Evolutionary conservation across 805 yeast genomes (phyloP).

Genomic region (Metschnikowia koreensis): DNA sequence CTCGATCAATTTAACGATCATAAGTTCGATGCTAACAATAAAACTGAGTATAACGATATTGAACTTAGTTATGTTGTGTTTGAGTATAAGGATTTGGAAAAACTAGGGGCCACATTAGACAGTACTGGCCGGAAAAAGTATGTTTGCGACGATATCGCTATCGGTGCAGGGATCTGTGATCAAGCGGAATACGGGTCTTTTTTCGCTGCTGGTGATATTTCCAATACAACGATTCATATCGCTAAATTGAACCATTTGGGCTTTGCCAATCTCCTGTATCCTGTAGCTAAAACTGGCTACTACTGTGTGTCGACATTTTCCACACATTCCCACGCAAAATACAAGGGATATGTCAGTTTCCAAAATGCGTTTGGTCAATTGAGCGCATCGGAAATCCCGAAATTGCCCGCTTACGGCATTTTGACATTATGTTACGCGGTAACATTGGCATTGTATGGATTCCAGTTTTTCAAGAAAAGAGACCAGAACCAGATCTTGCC

Average conservation of each 20-base stretch:
- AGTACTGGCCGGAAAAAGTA: constrained; percentile 44
- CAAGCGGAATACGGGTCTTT: constrained; percentile 57
- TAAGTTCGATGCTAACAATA: constrained; percentile 23
- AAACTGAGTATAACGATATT: constrained; percentile 32
- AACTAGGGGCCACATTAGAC: constrained; percentile 54
- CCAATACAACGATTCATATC: constrained; percentile 56
- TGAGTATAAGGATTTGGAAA: constrained; percentile 75
- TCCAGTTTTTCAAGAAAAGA: constrained; percentile 80
- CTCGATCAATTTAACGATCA: constrained; percentile 29
- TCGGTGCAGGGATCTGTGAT: constrained; percentile 53
- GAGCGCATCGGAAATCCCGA: constrained; percentile 88
- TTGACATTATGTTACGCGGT: constrained; percentile 81
- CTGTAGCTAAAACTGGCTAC: constrained; percentile 76
- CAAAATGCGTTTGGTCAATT: constrained; percentile 91
- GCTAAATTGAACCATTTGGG: constrained; percentile 57
- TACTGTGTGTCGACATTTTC: constrained; percentile 82
- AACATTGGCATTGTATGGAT: constrained; percentile 77
- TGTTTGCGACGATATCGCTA: constrained; percentile 72
- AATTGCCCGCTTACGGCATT: constrained; percentile 83
- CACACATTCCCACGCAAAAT: constrained; percentile 41
- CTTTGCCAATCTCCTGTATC: constrained; percentile 58
- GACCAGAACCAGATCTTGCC: constrained; percentile 74
- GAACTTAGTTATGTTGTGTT: constrained; percentile 69
- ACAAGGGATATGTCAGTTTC: constrained; percentile 69
- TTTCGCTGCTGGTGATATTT: constrained; percentile 48